These are phyloP conservation scores for Fonsecaea nubica DNA, from an alignment of 2,329 filamentous ascomycete species.

Conservation along the genomic window DNA sequence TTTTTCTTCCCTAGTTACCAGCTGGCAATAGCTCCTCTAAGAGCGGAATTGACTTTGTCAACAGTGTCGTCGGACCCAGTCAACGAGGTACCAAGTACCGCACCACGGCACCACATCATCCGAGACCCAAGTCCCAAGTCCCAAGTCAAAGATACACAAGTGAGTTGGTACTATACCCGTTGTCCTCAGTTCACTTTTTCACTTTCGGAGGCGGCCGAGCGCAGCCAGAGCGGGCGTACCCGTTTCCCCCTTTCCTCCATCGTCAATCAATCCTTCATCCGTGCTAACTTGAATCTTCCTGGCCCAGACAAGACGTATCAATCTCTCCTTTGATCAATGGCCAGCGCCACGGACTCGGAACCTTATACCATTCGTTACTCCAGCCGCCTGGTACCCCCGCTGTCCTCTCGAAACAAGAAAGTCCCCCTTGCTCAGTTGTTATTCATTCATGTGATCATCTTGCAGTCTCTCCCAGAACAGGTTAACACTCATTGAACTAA, in stretches of 20 bases:
- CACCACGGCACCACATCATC: too few relatives aligned
- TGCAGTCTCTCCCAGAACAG: neutral
- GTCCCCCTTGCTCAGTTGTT: neutral
- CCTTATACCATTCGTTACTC: neutral
- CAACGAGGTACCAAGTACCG: neutral
- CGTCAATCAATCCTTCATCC: slow-evolving; percentile 2
- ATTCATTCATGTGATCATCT: neutral
- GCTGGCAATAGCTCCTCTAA: neutral
- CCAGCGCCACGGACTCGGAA: neutral
- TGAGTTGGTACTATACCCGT: neutral
- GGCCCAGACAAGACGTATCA: neutral
- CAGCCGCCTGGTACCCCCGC: neutral
- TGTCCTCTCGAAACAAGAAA: neutral
- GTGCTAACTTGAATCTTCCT: neutral
- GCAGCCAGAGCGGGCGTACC: slow-evolving; percentile 18
- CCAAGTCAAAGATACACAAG: neutral
- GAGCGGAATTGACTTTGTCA: neutral
- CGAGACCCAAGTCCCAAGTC: neutral
- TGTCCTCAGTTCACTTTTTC: neutral
- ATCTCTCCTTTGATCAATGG: neutral
- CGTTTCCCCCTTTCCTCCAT: slow-evolving; percentile 12
- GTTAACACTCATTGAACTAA: neutral
- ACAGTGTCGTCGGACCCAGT: neutral
- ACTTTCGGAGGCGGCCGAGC: slow-evolving; percentile 23
- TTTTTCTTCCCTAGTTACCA: neutral